These are phyloP conservation scores for Eragrostis curvula DNA, from an alignment of 176 grass and related monocot genomes.

Conservation along the genomic window DNA sequence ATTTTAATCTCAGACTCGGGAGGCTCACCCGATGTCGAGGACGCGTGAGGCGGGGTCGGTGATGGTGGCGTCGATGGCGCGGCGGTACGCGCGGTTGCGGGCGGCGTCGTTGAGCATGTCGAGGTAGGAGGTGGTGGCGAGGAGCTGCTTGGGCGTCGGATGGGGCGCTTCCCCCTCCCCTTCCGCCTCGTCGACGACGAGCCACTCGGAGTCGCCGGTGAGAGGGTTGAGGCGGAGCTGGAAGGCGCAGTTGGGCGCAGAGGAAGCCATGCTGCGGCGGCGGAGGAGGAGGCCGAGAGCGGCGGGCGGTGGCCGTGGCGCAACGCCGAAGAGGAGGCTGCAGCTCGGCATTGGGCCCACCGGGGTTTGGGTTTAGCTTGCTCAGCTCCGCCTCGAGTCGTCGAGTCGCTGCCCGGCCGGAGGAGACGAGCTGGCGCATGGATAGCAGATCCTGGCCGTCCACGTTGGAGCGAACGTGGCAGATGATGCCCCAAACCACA, in stretches of 20 bases:
- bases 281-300: slow-evolving; percentile 24
- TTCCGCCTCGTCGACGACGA: slow-evolving; percentile 72
- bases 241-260: slow-evolving; percentile 52
- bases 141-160: slow-evolving; percentile 37
- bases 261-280: slow-evolving; percentile 43
- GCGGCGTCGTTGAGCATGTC: slow-evolving; percentile 91
- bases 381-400: background rate
- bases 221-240: slow-evolving; percentile 90
- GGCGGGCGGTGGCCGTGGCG: slow-evolving; percentile 9
- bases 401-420: too few species aligned
- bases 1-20: background rate
- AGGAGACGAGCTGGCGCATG: background rate
- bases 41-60: slow-evolving; percentile 66
- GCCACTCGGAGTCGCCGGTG: slow-evolving; percentile 94
- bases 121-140: slow-evolving; percentile 82
- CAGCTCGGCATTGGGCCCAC: slow-evolving; percentile 38
- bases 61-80: slow-evolving; percentile 69
- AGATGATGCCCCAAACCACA: background rate
- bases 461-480: background rate
- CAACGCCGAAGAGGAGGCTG: slow-evolving; percentile 17
- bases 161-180: slow-evolving; percentile 27
- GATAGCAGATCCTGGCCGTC: background rate
- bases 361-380: background rate
- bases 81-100: slow-evolving; percentile 76
- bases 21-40: slow-evolving; percentile 86